A percentile compares a stretch with the other conserved stretches of the same genome.
Evolutionary conservation across 2,329 filamentous ascomycete genomes (phyloP).

Genomic region (Catunica adiposa): DNA sequence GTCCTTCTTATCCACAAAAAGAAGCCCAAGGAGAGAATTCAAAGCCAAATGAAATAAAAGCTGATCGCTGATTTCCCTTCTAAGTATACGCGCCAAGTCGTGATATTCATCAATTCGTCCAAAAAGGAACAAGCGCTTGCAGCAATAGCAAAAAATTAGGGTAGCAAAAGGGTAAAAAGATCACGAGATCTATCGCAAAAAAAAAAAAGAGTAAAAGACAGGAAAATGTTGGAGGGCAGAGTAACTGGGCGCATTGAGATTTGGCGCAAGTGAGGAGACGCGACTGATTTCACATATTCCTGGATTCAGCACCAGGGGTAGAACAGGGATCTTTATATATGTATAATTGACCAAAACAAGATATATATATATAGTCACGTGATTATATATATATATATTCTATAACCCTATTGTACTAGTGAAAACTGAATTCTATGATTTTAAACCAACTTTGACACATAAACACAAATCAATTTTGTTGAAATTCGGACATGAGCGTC

Average conservation of each 20-base stretch:
- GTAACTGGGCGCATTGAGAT: not conserved
- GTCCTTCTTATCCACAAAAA: not conserved
- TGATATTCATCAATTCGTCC: not conserved
- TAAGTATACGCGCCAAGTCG: not conserved
- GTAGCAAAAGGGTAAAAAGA: not conserved
- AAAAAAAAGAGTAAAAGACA: not conserved
- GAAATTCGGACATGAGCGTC: too few relatives aligned
- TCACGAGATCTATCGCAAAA: not conserved
- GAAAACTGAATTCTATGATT: too few relatives aligned
- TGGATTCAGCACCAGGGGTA: not conserved
- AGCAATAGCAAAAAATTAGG: not conserved
- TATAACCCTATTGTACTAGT: too few relatives aligned
- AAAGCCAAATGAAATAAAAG: too few relatives aligned
- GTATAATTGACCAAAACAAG: too few relatives aligned
- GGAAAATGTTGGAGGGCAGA: not conserved
- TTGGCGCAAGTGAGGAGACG: not conserved
- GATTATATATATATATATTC: too few relatives aligned
- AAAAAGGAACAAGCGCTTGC: not conserved
- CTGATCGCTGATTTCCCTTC: too few relatives aligned
- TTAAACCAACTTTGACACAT: too few relatives aligned
- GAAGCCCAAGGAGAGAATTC: not conserved
- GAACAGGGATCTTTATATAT: not conserved
- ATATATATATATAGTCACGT: too few relatives aligned
- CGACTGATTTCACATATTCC: not conserved
- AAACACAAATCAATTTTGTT: too few relatives aligned